Percentiles rank a stretch among this genome's conserved stretches.
These are phyloP conservation scores for Myxozyma sirexii DNA, from an alignment of 805 yeast genomes.

Conservation along the genomic window DNA sequence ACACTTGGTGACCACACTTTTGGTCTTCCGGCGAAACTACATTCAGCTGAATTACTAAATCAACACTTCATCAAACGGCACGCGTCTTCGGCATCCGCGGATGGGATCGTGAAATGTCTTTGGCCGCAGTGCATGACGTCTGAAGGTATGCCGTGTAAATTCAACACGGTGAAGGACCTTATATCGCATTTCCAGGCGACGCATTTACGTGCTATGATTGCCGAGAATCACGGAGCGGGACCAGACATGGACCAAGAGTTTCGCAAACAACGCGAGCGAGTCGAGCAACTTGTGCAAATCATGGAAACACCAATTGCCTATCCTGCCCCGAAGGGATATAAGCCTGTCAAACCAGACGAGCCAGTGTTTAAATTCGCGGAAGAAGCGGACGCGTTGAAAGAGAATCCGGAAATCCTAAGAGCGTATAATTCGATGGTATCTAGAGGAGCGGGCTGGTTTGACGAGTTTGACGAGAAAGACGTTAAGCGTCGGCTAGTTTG, in stretches of 20 bases:
- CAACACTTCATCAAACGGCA: neutral
- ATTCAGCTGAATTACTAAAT: neutral
- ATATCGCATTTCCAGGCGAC: constrained; percentile 1
- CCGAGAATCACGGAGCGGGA: constrained; percentile 11
- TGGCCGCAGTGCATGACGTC: constrained; percentile 6
- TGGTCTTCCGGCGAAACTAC: neutral
- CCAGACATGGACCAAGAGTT: constrained; percentile 1
- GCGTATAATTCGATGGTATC: neutral
- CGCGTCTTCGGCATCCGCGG: neutral
- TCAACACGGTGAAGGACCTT: neutral
- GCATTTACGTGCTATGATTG: constrained; percentile 7
- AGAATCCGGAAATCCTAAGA: neutral
- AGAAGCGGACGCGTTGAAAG: constrained; percentile 1
- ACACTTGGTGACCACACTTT: neutral
- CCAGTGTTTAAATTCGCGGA: neutral
- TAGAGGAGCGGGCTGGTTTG: constrained; percentile 22
- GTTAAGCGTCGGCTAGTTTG: neutral
- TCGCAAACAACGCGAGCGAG: neutral
- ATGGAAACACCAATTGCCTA: constrained; percentile 13
- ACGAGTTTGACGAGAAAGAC: constrained; percentile 12
- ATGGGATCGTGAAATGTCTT: neutral
- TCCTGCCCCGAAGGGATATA: constrained; percentile 4
- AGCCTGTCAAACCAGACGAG: neutral
- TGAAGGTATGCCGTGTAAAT: neutral
- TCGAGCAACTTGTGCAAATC: neutral